Evolutionary conservation across 1,284 basidiomycete genomes (phyloP).

Genomic region (Rhodotorula sp.): DNA sequence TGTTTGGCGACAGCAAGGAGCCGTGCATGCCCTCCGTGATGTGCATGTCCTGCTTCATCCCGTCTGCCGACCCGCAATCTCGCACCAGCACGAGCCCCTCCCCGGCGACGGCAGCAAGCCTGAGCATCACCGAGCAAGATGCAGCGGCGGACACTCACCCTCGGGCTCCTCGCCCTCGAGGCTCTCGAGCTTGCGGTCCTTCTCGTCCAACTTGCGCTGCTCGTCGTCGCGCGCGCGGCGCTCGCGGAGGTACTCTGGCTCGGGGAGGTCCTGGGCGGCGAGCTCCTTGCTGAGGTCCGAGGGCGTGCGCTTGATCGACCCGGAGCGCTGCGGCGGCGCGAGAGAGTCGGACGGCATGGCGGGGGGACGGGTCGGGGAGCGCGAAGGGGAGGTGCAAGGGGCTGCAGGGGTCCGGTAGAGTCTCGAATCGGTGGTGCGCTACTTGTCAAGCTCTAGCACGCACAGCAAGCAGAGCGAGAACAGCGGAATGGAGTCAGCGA

Average conservation of each 20-base stretch:
- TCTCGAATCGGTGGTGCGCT: background rate
- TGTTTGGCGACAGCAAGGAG: too few relatives aligned
- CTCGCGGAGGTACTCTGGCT: constrained; percentile 39
- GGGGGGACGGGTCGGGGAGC: background rate
- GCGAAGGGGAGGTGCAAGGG: background rate
- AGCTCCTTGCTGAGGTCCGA: constrained; percentile 38
- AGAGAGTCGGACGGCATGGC: constrained; percentile 10
- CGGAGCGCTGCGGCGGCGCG: constrained; percentile 12
- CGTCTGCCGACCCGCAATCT: too few relatives aligned
- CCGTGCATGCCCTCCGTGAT: too few relatives aligned
- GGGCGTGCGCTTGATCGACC: constrained; percentile 41
- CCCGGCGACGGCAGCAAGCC: too few relatives aligned
- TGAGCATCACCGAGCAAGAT: too few relatives aligned
- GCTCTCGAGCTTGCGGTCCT: constrained; percentile 22
- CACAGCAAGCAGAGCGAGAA: too few relatives aligned
- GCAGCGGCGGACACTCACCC: constrained; percentile 17
- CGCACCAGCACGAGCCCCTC: too few relatives aligned
- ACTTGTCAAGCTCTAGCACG: too few relatives aligned
- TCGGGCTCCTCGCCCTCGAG: constrained; percentile 38
- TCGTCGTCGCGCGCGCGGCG: constrained; percentile 1
- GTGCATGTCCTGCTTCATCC: too few relatives aligned
- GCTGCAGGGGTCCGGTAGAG: too few relatives aligned
- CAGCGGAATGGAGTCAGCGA: too few relatives aligned
- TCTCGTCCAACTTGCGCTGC: constrained; percentile 5
- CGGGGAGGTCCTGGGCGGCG: constrained; percentile 42